Percentiles rank a stretch among this genome's conserved stretches.
Evolutionary conservation across 352 stramenopile genomes (phyloP).

Genomic region (Hyaloperonospora brassicae): DNA sequence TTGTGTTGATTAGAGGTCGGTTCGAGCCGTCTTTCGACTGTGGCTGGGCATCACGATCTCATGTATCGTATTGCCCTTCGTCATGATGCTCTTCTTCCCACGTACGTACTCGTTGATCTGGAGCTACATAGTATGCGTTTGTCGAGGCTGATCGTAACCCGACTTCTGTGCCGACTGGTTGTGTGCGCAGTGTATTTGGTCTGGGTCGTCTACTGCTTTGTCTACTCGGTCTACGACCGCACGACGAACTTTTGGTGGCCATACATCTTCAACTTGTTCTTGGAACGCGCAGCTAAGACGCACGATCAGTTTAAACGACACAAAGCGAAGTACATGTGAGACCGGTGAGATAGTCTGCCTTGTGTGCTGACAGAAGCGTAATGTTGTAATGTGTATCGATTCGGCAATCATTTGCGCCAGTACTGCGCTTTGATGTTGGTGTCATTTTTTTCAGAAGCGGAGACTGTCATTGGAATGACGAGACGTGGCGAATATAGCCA

Average conservation of each 20-base stretch:
- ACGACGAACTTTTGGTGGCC: slow-evolving; percentile 82
- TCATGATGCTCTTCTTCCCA: slow-evolving; percentile 77
- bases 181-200: slow-evolving; percentile 58
- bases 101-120: too few relatives aligned
- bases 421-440: too few relatives aligned
- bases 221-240: slow-evolving; percentile 77
- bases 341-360: too few relatives aligned
- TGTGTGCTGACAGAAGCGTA: too few relatives aligned
- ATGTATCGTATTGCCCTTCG: slow-evolving; percentile 56
- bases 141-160: not conserved
- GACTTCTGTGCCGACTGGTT: not conserved
- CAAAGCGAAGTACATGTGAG: slow-evolving; percentile 23
- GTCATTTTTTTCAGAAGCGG: too few relatives aligned
- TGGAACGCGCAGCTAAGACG: slow-evolving; percentile 54
- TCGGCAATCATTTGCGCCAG: too few relatives aligned
- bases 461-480: too few relatives aligned
- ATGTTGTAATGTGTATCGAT: slow-evolving; percentile 5
- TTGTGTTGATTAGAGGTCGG: slow-evolving; percentile 36
- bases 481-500: too few relatives aligned
- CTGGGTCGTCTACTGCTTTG: slow-evolving; percentile 78
- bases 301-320: slow-evolving; percentile 42
- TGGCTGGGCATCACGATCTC: slow-evolving; percentile 62
- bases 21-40: slow-evolving; percentile 56
- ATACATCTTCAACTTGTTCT: slow-evolving; percentile 75
- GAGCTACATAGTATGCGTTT: too few relatives aligned